These are phyloP conservation scores for Clausena lansium DNA, from an alignment of 345 rosid species.

Conservation along the genomic window DNA sequence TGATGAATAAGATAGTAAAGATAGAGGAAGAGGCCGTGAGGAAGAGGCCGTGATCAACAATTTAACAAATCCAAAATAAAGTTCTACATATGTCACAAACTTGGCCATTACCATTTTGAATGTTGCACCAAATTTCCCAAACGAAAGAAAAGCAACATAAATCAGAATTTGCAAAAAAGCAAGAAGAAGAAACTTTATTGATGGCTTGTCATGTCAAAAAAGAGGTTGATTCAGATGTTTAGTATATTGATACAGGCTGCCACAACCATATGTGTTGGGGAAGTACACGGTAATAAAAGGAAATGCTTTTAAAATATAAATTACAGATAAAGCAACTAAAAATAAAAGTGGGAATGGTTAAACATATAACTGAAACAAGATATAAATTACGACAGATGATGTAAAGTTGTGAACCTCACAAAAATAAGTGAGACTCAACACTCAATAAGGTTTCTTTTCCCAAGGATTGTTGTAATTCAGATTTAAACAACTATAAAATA, in stretches of 20 bases:
- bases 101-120: background rate
- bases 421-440: too few relatives aligned
- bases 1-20: too few relatives aligned
- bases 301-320: too few relatives aligned
- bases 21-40: too few relatives aligned
- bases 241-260: background rate
- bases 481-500: too few relatives aligned
- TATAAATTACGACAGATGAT: too few relatives aligned
- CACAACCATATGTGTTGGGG: background rate
- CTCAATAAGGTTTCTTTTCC: too few relatives aligned
- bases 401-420: too few relatives aligned
- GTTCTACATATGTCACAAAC: background rate
- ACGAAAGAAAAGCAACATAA: background rate
- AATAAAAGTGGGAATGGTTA: too few relatives aligned
- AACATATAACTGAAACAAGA: too few relatives aligned
- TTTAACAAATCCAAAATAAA: conserved; percentile 1
- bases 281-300: background rate
- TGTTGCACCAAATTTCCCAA: background rate
- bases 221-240: background rate
- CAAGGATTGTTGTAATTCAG: too few relatives aligned
- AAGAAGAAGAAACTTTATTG: background rate
- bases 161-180: background rate
- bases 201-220: background rate
- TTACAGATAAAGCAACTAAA: too few relatives aligned
- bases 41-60: background rate